Base-by-base conservation (phyloP, 108 stramenopile species). In the Nannochloropsis granulata region DNA sequence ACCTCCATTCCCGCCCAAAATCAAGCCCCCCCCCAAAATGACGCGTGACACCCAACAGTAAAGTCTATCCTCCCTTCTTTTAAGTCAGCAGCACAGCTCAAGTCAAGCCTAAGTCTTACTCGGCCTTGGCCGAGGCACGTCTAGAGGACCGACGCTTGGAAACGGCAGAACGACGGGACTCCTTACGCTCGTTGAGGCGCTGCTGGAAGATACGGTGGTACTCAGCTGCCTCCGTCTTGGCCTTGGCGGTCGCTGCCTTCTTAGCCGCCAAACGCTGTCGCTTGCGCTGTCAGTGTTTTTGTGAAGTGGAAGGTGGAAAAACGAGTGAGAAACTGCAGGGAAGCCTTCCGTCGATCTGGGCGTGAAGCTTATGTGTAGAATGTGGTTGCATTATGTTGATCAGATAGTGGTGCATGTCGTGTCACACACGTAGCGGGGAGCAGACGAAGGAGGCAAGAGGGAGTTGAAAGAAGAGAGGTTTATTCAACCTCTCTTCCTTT, bases 141-240 rank as follows among this genome's bases (percentile, higher is more conserved):
- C 90, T 94, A 81, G 96, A 95, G 85, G 95, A 96, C 90, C 98
- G 91, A 90, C 98, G 93, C 96, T 98, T 98, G 92, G 94, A 94
- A 83, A 97, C 95, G 82, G 95, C 93, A 45, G 95, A 96, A 81
- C 95, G 93, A 81, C 96, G 92, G 34, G 95, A 93, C 92, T 96
- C 99, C 93, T 93, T 93, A 90, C 94, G 91, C 89, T 98, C 97
- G 79, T 95, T 95, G 83, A 95, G 83, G 85, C 98, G 91, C 93
- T 96, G 94, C 79, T 97, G 95, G 82, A 96, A 92, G 82, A 99
- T 90, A 93, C 95, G 95, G 93, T 94, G 94, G 95, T 98, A 98
- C 25, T 93, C 95, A 71, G 94, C 95, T 25, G 94, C 95, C 86
- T 97, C 56, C 7, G 56, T n/a, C n/a, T 71, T 71, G 10, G 56